Evolutionary conservation across 2,329 filamentous ascomycete genomes (phyloP).

Genomic region (Paecilomyces dactylethromorphus): DNA sequence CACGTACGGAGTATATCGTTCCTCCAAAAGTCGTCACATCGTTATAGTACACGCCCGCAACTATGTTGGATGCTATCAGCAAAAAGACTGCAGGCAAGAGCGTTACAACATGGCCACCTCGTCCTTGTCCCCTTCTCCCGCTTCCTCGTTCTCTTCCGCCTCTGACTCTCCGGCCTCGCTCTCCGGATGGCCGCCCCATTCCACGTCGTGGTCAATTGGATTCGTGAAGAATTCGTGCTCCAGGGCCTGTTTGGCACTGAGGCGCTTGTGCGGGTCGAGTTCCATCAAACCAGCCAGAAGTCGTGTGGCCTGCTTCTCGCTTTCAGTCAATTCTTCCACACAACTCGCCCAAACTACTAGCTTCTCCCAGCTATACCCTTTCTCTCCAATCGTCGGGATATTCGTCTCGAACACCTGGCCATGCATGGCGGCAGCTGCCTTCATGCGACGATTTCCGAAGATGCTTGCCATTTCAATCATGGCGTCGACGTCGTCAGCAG

Average conservation of each 20-base stretch:
- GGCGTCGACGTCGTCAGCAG: constrained; percentile 93
- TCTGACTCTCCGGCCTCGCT: constrained; percentile 25
- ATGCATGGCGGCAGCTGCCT: constrained; percentile 71
- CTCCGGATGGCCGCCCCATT: constrained; percentile 32
- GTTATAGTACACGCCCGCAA: not conserved
- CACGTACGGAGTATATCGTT: not conserved
- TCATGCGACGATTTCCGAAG: constrained; percentile 82
- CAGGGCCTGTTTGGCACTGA: constrained; percentile 37
- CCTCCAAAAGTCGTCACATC: not conserved
- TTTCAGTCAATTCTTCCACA: constrained; percentile 52
- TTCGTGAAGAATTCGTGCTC: constrained; percentile 39
- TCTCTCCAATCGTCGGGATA: constrained; percentile 80
- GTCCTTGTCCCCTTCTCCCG: constrained; percentile 23
- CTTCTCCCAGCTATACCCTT: constrained; percentile 83
- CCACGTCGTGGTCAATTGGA: constrained; percentile 33
- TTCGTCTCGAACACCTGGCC: constrained; percentile 89
- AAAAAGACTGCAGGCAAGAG: not conserved
- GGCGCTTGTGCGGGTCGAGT: constrained; percentile 36
- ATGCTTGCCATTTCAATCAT: constrained; percentile 97
- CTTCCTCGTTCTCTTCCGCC: constrained; percentile 19
- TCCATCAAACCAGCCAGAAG: constrained; percentile 38
- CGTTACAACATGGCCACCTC: constrained; percentile 31
- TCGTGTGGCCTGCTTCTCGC: constrained; percentile 39
- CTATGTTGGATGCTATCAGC: not conserved
- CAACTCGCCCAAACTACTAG: constrained; percentile 94